Base-by-base conservation (phyloP, 495 filamentous ascomycete species). In the Parachaetomium inaequale region DNA sequence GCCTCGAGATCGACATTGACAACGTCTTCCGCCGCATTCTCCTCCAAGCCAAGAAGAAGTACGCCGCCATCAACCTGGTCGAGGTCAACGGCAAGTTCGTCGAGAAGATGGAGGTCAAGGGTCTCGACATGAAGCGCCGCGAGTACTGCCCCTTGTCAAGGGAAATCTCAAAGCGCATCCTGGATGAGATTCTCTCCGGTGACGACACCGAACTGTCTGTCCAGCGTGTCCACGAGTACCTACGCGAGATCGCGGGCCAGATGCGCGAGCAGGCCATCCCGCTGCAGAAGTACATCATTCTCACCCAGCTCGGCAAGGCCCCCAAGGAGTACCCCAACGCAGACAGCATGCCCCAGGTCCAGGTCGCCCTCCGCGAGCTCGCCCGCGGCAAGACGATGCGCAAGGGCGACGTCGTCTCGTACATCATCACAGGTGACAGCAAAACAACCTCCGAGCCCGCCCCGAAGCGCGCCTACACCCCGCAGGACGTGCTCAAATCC, bases 1-100 rank as follows among this genome's bases (percentile, higher is more conserved):
- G 94, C 14, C 78, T 98, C 17, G 94, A 98, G 69, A 98, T 98
- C 65, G 94, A 98, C 68, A 96, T 98, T 57, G 94, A 98, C 73
- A 98, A 98, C 65, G 84, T 97, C 63, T 98, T 98, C 83, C 87
- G 93, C 61, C 86, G 94, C 51, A 86, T 98, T 50, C 78, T 98
- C 32, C 79, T 98, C 38, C 94, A 97, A 73, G 93, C 95, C 42
- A 98, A 98, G 82, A 98, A 98, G 82, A 98, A 98, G 81, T 98
- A 98, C 72, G 94, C 94, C 15, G 94, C 94, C 43, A 89, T 98
- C 75, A 98, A 96, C 72, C 85, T 96, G 72, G 84, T 93, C 19
- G 89, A 96, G 69, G 76, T 89, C 21, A 88, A 93, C 67, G 94
- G 93, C 66, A 96, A 96, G 72, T 93, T 85, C 62, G 78, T 93